Evolutionary conservation across 2,329 filamentous ascomycete species (phyloP).

Genomic region (Penicillium corylophilum): DNA sequence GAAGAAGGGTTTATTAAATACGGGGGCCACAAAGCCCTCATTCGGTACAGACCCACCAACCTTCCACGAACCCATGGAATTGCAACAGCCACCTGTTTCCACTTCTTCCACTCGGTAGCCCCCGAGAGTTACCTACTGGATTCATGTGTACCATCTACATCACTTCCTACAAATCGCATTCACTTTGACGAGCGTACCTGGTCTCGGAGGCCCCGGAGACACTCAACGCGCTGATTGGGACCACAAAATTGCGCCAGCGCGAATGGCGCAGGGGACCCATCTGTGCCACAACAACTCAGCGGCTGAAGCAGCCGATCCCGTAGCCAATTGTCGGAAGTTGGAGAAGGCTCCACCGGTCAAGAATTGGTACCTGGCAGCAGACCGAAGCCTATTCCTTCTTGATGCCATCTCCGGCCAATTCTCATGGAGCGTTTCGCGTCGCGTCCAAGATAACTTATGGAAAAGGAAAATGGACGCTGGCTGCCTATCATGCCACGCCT

Average conservation of each 20-base stretch:
- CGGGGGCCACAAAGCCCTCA: background rate
- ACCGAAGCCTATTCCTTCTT: background rate
- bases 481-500: background rate
- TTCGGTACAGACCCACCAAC: slow-evolving; percentile 1
- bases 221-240: slow-evolving; percentile 9
- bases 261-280: slow-evolving; percentile 8
- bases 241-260: slow-evolving; percentile 6
- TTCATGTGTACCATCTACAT: background rate
- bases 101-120: background rate
- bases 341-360: background rate
- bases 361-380: background rate
- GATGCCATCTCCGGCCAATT: background rate
- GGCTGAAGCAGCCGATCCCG: slow-evolving; percentile 12
- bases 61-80: background rate
- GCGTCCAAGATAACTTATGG: background rate
- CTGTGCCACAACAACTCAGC: slow-evolving; percentile 1
- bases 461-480: background rate
- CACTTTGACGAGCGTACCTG: slow-evolving; percentile 5
- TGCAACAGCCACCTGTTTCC: background rate
- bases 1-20: background rate
- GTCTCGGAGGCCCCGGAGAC: slow-evolving; percentile 9
- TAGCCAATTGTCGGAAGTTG: background rate
- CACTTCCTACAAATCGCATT: background rate
- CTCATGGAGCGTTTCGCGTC: background rate
- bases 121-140: background rate